These are phyloP conservation scores for Leishmania braziliensis DNA, from an alignment of 208 protist species.

Conservation along the genomic window DNA sequence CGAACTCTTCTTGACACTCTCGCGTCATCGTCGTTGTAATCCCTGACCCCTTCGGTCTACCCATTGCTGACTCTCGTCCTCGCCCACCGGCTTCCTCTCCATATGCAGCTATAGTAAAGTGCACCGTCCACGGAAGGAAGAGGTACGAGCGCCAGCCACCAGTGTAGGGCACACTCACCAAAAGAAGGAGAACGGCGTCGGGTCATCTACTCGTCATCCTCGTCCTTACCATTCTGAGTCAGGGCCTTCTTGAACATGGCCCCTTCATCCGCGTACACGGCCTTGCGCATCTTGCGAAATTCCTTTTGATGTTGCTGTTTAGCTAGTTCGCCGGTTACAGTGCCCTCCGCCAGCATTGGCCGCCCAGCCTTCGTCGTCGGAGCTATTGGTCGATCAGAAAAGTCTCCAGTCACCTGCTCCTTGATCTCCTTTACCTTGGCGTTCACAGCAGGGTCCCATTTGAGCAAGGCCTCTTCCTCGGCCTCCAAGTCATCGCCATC, in stretches of 20 bases:
- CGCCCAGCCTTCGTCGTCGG: conserved; percentile 58
- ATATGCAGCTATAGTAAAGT: neutral
- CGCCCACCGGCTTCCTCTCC: neutral
- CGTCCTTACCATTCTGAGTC: conserved; percentile 41
- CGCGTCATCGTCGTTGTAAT: neutral
- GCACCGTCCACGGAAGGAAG: neutral
- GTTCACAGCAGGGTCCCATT: conserved; percentile 80
- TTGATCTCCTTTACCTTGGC: conserved; percentile 61
- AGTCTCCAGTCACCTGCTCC: conserved; percentile 47
- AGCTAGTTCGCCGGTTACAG: conserved; percentile 55
- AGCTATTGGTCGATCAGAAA: conserved; percentile 35
- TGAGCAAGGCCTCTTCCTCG: conserved; percentile 26
- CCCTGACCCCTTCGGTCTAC: neutral
- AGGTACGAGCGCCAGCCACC: neutral
- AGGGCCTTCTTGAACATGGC: conserved; percentile 77
- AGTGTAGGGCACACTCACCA: neutral
- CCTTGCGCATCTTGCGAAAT: conserved; percentile 77
- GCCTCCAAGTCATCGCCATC: conserved; percentile 38
- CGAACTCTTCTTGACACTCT: too few relatives aligned
- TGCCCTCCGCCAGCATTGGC: conserved; percentile 63
- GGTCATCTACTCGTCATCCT: conserved; percentile 45
- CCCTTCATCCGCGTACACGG: conserved; percentile 90
- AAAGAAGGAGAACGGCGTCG: neutral
- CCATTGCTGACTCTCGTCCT: neutral
- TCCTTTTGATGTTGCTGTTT: conserved; percentile 55